Evolutionary conservation across 1,284 basidiomycete genomes (phyloP), one percentile per base, ranked within the genome.

Genomic region (Cryptococcus sp.): DNA sequence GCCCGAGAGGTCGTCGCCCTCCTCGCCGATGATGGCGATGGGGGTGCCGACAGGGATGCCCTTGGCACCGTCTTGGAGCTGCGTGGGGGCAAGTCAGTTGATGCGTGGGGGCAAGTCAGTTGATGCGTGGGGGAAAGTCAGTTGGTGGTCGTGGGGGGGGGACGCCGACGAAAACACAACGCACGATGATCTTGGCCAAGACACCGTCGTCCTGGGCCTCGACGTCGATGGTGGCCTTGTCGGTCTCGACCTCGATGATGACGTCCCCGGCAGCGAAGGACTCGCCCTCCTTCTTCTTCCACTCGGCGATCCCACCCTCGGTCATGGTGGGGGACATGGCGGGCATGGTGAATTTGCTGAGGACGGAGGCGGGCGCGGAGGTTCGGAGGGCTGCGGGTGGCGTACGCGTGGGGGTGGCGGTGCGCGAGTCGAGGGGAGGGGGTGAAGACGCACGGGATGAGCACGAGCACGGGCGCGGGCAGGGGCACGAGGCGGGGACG

Each of bases 211-310:
- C 95, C 79, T 93, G 92, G 15, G 95, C 92, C 79, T 98, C 95
- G 24, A 98, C 95, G 78, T 98, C 95, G 79, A 98, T 98, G 43
- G 92, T 95, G 16, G 95, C 95, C 83, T 98, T 98, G 85, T 98
- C 94, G 50, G 95, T 98, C 86, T 98, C 94, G 72, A 99, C 82
- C 73, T 84, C 82, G 52, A 83, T 75, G 42, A 83, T 64, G 60
- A 99, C 94, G 69, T 99, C 95, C 44, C 95, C 94, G 6, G 87
- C 84, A 9, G 86, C 68, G 77, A 93, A 99, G 6, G 85, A 61
- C 68, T 98, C 93, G 58, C 96, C 96, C 78, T 96, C 91, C 78
- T 89, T 87, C 82, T 91, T 89, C 83, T 97, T 98, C 96, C 96
- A 99, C 45, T 83, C 82, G 50, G 95, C 89, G 76, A 99, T 96